Conservation (phyloP, 306 rosid genomes). For the Canavalia gladiata region DNA sequence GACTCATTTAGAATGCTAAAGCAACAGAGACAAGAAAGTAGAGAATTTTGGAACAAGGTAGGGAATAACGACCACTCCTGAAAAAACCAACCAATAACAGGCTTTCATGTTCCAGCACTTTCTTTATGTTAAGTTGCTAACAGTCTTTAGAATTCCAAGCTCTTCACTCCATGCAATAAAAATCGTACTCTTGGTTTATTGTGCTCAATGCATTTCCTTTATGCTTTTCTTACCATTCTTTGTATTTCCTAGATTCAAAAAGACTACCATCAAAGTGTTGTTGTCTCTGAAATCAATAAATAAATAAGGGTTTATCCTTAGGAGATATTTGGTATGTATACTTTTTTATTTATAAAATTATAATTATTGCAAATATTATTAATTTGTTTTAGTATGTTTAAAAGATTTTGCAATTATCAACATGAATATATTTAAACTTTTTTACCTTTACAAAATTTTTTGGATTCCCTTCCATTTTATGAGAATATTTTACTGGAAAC, state of each 20-base stretch:
- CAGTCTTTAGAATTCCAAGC: slow-evolving; percentile 79
- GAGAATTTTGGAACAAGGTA: slow-evolving; percentile 54
- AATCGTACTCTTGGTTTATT: slow-evolving; percentile 63
- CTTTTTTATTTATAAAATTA: too few species aligned
- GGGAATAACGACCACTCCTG: slow-evolving; percentile 51
- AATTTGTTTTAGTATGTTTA: too few species aligned
- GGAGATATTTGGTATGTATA: too few species aligned
- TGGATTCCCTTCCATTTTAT: too few species aligned
- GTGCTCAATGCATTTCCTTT: slow-evolving; percentile 78
- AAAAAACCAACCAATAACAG: slow-evolving; percentile 41
- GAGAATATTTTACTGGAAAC: too few species aligned
- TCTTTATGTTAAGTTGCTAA: slow-evolving; percentile 50
- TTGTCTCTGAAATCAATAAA: not conserved
- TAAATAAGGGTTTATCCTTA: not conserved
- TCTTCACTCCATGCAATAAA: slow-evolving; percentile 64
- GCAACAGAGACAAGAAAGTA: slow-evolving; percentile 56
- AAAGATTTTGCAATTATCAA: too few species aligned
- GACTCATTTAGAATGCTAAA: slow-evolving; percentile 29
- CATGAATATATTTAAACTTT: too few species aligned
- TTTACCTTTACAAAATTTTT: too few species aligned
- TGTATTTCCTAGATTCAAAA: slow-evolving; percentile 48
- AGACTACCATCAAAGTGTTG: not conserved
- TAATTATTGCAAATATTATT: too few species aligned
- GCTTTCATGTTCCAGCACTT: slow-evolving; percentile 59
- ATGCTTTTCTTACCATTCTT: slow-evolving; percentile 65